Percentiles rank a stretch among this genome's conserved stretches.
Conservation (phyloP, 2,329 filamentous ascomycete genomes). For the Colletotrichum zoysiae region DNA sequence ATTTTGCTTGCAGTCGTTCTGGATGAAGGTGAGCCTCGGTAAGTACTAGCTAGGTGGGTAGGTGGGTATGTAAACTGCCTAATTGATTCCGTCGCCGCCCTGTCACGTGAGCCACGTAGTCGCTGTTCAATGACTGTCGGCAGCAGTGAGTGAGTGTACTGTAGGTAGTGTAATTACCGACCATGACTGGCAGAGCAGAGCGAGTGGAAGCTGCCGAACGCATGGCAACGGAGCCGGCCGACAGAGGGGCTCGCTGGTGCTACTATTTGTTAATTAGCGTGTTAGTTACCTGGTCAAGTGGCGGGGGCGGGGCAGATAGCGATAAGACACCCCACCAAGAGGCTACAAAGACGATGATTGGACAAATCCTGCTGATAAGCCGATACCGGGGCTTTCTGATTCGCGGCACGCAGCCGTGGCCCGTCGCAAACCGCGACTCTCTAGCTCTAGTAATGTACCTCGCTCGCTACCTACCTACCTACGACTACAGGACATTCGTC, state of each 20-base stretch:
- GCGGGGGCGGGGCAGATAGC: slow-evolving; percentile 28
- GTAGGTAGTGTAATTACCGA: too few species aligned
- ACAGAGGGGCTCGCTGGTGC: slow-evolving; percentile 23
- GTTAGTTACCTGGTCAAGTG: background rate
- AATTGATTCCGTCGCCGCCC: background rate
- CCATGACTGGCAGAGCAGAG: background rate
- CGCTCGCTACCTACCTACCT: too few species aligned
- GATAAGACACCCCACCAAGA: slow-evolving; percentile 36
- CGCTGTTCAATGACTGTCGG: background rate
- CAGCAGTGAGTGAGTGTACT: too few species aligned
- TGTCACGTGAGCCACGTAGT: background rate
- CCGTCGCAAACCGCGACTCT: slow-evolving; percentile 14
- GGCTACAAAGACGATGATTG: slow-evolving; percentile 2
- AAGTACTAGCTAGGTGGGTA: too few species aligned
- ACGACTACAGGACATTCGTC: too few species aligned
- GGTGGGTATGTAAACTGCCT: too few species aligned
- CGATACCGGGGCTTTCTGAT: slow-evolving; percentile 29
- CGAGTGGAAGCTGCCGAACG: slow-evolving; percentile 37
- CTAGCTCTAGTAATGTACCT: too few species aligned
- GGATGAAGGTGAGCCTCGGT: slow-evolving; percentile 10
- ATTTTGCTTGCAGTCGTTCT: background rate
- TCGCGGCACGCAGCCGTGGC: slow-evolving; percentile 1
- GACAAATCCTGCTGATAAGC: slow-evolving; percentile 33
- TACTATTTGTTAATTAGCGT: background rate
- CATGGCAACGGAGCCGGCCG: slow-evolving; percentile 38